These are phyloP conservation scores for Oryza glumipatula DNA, from an alignment of 176 grass and related monocot genomes.

Conservation along the genomic window DNA sequence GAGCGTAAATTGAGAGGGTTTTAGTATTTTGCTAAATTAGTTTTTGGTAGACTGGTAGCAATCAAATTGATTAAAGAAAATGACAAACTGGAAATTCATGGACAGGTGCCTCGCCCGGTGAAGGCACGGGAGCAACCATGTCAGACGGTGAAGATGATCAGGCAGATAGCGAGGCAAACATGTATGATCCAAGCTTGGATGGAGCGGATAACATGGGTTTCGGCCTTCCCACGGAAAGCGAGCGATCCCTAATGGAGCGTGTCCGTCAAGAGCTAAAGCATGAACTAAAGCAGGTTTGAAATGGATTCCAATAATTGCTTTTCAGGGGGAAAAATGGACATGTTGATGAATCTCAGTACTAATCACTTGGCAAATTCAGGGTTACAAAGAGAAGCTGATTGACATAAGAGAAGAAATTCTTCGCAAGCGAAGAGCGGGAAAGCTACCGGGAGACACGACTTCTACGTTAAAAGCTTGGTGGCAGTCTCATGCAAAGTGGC, in stretches of 20 bases:
- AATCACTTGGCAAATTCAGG: conserved; percentile 39
- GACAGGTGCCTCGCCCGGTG: conserved; percentile 64
- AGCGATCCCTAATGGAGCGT: conserved; percentile 71
- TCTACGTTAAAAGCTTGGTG: conserved; percentile 75
- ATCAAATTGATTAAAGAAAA: neutral
- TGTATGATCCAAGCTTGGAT: conserved; percentile 66
- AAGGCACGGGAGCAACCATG: conserved; percentile 71
- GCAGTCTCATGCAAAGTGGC: conserved; percentile 78
- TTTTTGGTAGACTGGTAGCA: neutral
- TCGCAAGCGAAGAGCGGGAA: conserved; percentile 71
- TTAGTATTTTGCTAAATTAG: neutral
- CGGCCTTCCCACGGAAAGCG: conserved; percentile 73
- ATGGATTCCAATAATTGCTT: neutral
- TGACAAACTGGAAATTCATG: neutral
- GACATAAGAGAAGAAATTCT: conserved; percentile 83
- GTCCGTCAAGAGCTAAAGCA: conserved; percentile 78
- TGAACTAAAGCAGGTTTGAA: conserved; percentile 63
- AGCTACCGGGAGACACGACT: conserved; percentile 72
- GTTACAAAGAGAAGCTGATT: conserved; percentile 72
- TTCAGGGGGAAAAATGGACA: neutral
- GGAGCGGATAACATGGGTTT: conserved; percentile 56
- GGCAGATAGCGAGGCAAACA: conserved; percentile 63
- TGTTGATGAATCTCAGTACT: neutral
- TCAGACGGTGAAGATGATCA: conserved; percentile 76
- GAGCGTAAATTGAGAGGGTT: neutral